Evolutionary conservation across 2,329 filamentous ascomycete species (phyloP), one percentile per base, ranked within the genome.

Genomic region (Penicillium brevicompactum): DNA sequence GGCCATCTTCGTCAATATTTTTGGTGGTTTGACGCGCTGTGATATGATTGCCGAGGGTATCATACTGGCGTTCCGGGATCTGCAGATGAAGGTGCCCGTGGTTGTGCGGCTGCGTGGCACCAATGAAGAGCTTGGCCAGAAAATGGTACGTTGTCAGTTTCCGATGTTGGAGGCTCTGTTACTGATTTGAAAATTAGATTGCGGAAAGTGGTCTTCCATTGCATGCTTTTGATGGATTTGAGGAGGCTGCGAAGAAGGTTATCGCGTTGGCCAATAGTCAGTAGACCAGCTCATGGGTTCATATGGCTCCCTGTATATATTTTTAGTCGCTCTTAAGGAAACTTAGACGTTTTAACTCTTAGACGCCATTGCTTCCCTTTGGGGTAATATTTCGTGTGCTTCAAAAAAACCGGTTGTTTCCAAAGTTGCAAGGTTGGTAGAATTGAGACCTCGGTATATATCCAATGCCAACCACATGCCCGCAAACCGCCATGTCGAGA

Each of bases 1-100:
- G 64, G 86, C 89, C 21, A 82, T 89, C 18, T 88, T 88, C 63
- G 86, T 89, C 30, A 89, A 89, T 60, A 89, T 89, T 61, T 90
- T 88, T 61, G 87, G 85, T 8, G 86, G 87, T 0, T 67, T 91
- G 63, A 91, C 87, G 6, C 81, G 87, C 55, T 89, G 89, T 34
- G 89, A 91, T 62, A 92, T 92, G 89, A 92, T 92, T 70, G 90
- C 90, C 0, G 80, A 86, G 54, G 89, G 89, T 0, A 83, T 93
- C 46, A 78, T 92, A 24, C 67, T 90, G 62, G 89, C 89, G 1
- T 91, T 92, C 67, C 80, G 82, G 58, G 87, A 92, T 67, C 70
- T 91, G 51, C 76, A 84, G 8, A 81, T 88, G 65, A 75, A 71
- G n/a, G 79, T 89, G 2, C 89, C 89, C 0, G 87, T 92, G 1